Evolutionary conservation across 2,329 filamentous ascomycete genomes (phyloP), one percentile per base, ranked within the genome.

Genomic region (Diplocarpon rosae): DNA sequence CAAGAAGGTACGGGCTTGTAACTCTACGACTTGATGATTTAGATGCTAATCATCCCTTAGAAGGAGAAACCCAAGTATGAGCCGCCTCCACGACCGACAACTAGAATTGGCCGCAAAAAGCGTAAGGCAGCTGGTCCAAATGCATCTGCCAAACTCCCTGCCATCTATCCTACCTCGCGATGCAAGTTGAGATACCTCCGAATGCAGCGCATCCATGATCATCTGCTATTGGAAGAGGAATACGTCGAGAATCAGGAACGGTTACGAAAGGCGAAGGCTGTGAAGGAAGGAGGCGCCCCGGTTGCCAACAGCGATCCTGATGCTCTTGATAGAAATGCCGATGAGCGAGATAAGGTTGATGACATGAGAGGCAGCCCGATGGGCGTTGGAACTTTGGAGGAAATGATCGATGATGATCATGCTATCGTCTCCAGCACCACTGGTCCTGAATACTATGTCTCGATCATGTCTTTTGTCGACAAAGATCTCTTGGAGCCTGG

Each of bases 61-160:
- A 96, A 98, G 77, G 90, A 98, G 52, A 98, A 98, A 82, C 92
- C 92, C 64, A 96, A 95, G 84, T 98, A 98, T 74, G 92, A 98
- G 69, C 92, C 92, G 54, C 92, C 92, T 57, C 92, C 92, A 66
- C 83, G 90, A 62, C 92, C 92, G 52, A 98, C 92, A 51, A 96
- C 92, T 55, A 86, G 92, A 65, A 83, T 98, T 64, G 92, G 92
- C 50, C 86, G 90, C 62, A 95, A 93, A 83, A 98, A 98, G 85
- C 90, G 89, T 76, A 95, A 86, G 81, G 78, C 80, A 39, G 88
- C 84, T 48, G 92, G 92, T 42, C 88, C 87, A 52, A 95, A 90
- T 66, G 89, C 92, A 41, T 86, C 92, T 14, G 87, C 90, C 47
- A 98, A 98, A 70, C 82, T 98, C 20, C 92, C 92, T 27, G 80